Percentiles rank a stretch among this genome's conserved stretches.
Conservation (phyloP, 192 early-diverging fungal genomes). For the Borealophlyctis nickersoniae region DNA sequence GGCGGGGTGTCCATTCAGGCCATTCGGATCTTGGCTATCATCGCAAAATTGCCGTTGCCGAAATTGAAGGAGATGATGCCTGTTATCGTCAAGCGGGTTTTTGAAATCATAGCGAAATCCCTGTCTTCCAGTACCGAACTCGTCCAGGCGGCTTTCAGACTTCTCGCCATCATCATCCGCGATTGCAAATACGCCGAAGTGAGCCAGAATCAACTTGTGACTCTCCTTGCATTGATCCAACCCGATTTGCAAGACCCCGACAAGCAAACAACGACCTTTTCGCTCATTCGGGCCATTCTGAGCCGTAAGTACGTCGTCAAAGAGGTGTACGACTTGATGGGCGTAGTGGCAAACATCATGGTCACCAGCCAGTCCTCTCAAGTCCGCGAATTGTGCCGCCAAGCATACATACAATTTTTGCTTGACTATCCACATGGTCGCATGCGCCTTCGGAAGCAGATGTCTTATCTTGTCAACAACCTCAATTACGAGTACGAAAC, state of each 20-base stretch:
- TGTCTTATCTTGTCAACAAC: conserved; percentile 88
- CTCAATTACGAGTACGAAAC: conserved; percentile 87
- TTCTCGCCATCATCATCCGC: conserved; percentile 78
- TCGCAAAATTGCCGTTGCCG: conserved; percentile 74
- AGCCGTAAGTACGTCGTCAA: conserved; percentile 78
- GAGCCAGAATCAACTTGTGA: conserved; percentile 71
- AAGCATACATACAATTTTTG: conserved; percentile 83
- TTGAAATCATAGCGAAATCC: conserved; percentile 67
- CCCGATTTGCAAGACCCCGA: conserved; percentile 83
- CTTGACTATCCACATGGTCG: conserved; percentile 93
- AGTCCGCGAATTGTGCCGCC: conserved; percentile 80
- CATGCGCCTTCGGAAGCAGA: conserved; percentile 73
- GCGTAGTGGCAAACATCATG: conserved; percentile 72
- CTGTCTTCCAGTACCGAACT: conserved; percentile 56
- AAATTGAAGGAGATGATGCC: conserved; percentile 63
- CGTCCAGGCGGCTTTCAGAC: conserved; percentile 76
- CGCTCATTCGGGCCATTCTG: conserved; percentile 83
- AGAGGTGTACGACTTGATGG: conserved; percentile 94
- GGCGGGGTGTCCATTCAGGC: conserved; percentile 63
- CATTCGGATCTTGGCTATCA: conserved; percentile 66
- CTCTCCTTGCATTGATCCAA: conserved; percentile 72
- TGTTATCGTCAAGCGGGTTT: conserved; percentile 72
- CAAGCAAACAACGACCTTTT: conserved; percentile 76
- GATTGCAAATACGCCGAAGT: conserved; percentile 68
- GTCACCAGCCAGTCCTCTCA: conserved; percentile 78